These are phyloP conservation scores for Alternaria sp. DNA, from an alignment of 2,329 filamentous ascomycete genomes.

Conservation along the genomic window DNA sequence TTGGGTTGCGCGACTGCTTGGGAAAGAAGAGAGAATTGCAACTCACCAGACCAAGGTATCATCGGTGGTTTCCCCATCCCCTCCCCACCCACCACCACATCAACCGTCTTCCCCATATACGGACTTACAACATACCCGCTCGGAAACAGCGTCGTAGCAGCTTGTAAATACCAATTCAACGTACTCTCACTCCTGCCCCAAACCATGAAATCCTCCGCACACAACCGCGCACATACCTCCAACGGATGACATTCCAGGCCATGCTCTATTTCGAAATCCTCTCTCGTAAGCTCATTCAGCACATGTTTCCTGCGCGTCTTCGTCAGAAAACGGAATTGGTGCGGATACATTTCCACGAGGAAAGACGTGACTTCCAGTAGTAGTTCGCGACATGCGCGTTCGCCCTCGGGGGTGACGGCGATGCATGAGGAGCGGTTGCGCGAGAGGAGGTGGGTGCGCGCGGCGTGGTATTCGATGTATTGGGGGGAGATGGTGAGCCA, in stretches of 20 bases:
- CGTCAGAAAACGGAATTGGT: slow-evolving; percentile 46
- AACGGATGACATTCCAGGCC: slow-evolving; percentile 51
- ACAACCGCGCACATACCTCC: slow-evolving; percentile 58
- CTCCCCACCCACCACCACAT: slow-evolving; percentile 49
- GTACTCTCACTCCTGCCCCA: slow-evolving; percentile 53
- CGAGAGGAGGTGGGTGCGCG: slow-evolving; percentile 51
- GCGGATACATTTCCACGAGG: slow-evolving; percentile 52
- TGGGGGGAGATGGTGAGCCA: slow-evolving; percentile 58
- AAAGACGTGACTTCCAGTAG: slow-evolving; percentile 55
- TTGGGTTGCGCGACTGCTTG: too few species aligned
- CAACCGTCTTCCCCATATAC: slow-evolving; percentile 58
- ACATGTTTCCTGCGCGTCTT: slow-evolving; percentile 23
- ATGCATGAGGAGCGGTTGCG: slow-evolving; percentile 52
- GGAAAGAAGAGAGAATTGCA: too few species aligned
- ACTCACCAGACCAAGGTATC: too few species aligned
- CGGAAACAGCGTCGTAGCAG: slow-evolving; percentile 61
- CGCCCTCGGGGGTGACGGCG: slow-evolving; percentile 53
- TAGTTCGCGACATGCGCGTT: slow-evolving; percentile 56
- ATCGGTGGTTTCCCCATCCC: too few species aligned
- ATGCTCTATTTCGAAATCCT: slow-evolving; percentile 51
- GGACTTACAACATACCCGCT: slow-evolving; percentile 59
- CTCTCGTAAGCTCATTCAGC: slow-evolving; percentile 53
- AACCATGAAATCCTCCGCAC: slow-evolving; percentile 61
- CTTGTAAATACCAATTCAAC: slow-evolving; percentile 56
- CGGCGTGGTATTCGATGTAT: slow-evolving; percentile 53